Conservation (phyloP, 176 grass and related monocot species). For the Cenchrus americanus region DNA sequence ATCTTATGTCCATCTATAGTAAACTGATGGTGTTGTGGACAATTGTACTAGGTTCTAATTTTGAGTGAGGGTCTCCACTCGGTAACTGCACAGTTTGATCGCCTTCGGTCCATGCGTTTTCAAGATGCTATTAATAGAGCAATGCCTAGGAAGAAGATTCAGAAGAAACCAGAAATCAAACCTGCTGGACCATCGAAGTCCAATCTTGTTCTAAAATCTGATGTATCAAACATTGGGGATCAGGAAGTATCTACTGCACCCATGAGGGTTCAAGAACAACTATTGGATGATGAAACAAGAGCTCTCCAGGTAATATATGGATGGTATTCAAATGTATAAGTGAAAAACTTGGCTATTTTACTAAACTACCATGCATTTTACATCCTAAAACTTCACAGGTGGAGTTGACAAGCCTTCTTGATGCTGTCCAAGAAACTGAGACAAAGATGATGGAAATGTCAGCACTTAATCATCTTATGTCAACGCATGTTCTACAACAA, state of each 20-base stretch:
- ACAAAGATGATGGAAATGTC: conserved; percentile 99
- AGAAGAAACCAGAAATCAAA: conserved; percentile 65
- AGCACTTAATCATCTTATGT: conserved; percentile 91
- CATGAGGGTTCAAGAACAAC: conserved; percentile 80
- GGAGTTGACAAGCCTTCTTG: conserved; percentile 81
- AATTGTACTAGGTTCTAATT: conserved; percentile 80
- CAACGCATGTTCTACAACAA: conserved; percentile 92
- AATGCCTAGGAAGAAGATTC: conserved; percentile 82
- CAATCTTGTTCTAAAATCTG: conserved; percentile 52
- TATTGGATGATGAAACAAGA: conserved; percentile 89
- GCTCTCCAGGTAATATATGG: conserved; percentile 66
- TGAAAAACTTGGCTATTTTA: background rate
- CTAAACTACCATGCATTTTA: conserved; percentile 1
- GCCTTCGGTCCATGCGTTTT: conserved; percentile 75
- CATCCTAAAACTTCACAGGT: conserved; percentile 50
- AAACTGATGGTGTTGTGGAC: background rate
- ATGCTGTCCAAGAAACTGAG: conserved; percentile 90
- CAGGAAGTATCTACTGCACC: conserved; percentile 59
- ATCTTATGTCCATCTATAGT: conserved; percentile 7
- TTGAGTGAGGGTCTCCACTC: conserved; percentile 82
- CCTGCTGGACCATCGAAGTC: conserved; percentile 46
- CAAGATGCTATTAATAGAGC: conserved; percentile 90
- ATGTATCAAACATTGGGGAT: conserved; percentile 58
- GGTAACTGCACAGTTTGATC: conserved; percentile 87
- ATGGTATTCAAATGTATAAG: background rate